Conservation (phyloP, 352 stramenopile species). For the Globisporangium paddicum region DNA sequence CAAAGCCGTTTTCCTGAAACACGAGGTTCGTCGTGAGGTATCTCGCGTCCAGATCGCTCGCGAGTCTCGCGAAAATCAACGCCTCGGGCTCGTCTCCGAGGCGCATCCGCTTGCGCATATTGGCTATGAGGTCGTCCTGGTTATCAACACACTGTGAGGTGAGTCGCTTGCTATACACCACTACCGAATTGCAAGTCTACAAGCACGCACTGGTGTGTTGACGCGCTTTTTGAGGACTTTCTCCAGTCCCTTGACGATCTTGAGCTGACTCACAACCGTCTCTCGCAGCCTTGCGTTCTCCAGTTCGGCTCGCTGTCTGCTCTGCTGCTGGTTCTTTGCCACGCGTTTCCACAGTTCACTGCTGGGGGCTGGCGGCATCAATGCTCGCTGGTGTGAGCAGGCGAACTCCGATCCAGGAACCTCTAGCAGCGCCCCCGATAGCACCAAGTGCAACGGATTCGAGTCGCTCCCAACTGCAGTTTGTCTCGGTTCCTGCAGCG, state of each 20-base stretch:
- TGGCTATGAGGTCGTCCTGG: not conserved
- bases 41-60: slow-evolving; percentile 9
- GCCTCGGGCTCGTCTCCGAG: not conserved
- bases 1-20: not conserved
- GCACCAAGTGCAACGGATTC: not conserved
- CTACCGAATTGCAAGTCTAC: not conserved
- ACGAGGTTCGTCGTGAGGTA: not conserved
- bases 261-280: slow-evolving; percentile 18
- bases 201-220: not conserved
- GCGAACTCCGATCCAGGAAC: not conserved
- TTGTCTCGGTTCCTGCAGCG: not conserved
- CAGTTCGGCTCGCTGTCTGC: not conserved
- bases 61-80: slow-evolving; percentile 7
- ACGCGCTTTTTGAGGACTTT: slow-evolving; percentile 7
- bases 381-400: not conserved
- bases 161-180: too few species aligned
- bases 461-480: not conserved
- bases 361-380: not conserved
- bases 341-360: not conserved
- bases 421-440: not conserved
- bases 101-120: not conserved
- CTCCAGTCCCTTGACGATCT: slow-evolving; percentile 11
- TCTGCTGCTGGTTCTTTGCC: not conserved
- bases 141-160: not conserved
- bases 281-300: slow-evolving; percentile 3